These are phyloP conservation scores for Ganoderma meredithae DNA, from an alignment of 1,284 basidiomycete genomes.

Conservation along the genomic window DNA sequence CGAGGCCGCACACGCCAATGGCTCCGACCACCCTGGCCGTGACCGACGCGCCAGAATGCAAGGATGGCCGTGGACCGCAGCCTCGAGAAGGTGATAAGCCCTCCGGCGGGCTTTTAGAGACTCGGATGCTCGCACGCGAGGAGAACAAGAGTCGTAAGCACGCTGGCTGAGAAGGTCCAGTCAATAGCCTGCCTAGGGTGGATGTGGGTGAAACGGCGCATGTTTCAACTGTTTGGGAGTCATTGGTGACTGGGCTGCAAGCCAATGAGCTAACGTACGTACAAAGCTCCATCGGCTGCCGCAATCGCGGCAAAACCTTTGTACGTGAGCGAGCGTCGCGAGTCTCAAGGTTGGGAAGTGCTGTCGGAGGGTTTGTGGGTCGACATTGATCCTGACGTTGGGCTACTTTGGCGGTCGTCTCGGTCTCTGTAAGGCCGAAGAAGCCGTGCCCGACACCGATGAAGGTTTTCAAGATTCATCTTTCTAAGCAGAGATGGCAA, in stretches of 20 bases:
- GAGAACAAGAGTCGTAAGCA: not conserved
- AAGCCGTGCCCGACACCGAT: not conserved
- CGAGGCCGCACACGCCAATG: too few species aligned
- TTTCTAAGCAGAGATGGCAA: not conserved
- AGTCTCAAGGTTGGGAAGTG: not conserved
- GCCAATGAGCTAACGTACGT: not conserved
- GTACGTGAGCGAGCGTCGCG: not conserved
- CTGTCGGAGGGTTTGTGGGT: too few species aligned
- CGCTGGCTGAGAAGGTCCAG: not conserved
- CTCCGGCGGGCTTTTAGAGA: not conserved
- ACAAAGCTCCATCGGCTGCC: not conserved
- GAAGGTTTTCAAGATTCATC: not conserved
- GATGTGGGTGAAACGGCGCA: not conserved
- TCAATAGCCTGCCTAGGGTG: not conserved
- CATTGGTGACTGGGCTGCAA: too few species aligned
- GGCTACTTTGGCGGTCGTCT: not conserved
- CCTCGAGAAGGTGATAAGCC: not conserved
- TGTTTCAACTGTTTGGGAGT: not conserved
- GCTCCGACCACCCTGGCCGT: too few species aligned
- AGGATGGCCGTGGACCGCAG: not conserved
- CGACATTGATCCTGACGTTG: too few species aligned
- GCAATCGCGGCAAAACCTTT: not conserved
- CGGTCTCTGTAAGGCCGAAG: not conserved
- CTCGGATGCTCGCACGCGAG: not conserved
- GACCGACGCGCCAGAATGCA: not conserved